Percentiles rank a stretch among this genome's conserved stretches.
Evolutionary conservation across 2,329 filamentous ascomycete species (phyloP).

Genomic region (Trichoderma semiorbis): DNA sequence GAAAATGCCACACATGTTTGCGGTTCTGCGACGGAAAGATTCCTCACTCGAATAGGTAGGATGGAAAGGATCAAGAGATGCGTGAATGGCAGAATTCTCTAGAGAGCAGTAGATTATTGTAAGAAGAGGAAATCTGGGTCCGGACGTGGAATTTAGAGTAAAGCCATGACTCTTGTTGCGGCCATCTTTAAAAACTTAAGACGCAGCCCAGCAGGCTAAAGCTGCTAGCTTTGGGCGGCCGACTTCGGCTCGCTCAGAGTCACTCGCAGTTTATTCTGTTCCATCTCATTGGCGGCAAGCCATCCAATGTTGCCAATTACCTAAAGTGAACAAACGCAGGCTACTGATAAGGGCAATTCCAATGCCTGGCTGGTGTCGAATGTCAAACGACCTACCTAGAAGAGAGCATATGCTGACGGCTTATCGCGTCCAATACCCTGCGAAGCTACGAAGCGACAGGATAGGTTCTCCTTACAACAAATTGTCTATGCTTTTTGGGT

Average conservation of each 20-base stretch:
- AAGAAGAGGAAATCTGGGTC: neutral
- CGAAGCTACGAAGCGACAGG: neutral
- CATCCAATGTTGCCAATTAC: neutral
- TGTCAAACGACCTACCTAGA: conserved; percentile 5
- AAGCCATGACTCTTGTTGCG: conserved; percentile 19
- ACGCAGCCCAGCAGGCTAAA: neutral
- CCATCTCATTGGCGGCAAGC: conserved; percentile 17
- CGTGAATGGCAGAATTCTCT: neutral
- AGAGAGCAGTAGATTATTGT: neutral
- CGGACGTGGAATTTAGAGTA: conserved; percentile 1
- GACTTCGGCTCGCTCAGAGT: conserved; percentile 23
- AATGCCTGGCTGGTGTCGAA: neutral
- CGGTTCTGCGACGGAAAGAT: conserved; percentile 23
- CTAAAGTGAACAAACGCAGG: conserved; percentile 3
- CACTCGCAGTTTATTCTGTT: neutral
- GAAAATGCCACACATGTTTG: conserved; percentile 93
- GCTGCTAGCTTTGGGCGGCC: conserved; percentile 15
- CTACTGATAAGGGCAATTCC: conserved; percentile 12
- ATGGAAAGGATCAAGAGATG: neutral
- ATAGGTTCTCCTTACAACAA: neutral
- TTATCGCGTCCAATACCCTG: neutral
- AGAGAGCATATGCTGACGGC: conserved; percentile 2
- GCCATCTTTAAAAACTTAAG: conserved; percentile 2
- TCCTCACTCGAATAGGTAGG: neutral
- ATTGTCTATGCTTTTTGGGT: neutral